Evolutionary conservation across 768 basidiomycete species (phyloP).

Genomic region (Kwoniella europaea): DNA sequence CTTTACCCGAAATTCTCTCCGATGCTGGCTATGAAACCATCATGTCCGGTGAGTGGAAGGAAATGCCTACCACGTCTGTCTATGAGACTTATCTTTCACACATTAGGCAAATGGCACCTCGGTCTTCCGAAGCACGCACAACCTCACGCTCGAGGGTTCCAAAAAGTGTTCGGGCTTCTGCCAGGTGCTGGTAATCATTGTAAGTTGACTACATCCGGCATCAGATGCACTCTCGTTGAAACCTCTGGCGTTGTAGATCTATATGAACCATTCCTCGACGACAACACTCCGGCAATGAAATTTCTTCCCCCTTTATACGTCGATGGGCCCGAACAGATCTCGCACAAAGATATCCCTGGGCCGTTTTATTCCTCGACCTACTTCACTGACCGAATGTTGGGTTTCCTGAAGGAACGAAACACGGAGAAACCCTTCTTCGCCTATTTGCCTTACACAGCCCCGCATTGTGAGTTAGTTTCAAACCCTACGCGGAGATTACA

Average conservation of each 20-base stretch:
- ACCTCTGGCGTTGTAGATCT: constrained; percentile 25
- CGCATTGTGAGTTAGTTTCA: constrained; percentile 41
- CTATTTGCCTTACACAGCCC: constrained; percentile 53
- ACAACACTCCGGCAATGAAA: constrained; percentile 42
- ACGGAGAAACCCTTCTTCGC: constrained; percentile 51
- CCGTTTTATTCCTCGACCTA: constrained; percentile 48
- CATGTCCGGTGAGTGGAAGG: constrained; percentile 24
- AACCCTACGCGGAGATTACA: not conserved
- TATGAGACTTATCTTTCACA: not conserved
- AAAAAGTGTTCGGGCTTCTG: constrained; percentile 45
- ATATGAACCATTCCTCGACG: constrained; percentile 38
- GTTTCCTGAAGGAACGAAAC: constrained; percentile 33
- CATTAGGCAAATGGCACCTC: constrained; percentile 55
- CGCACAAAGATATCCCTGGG: constrained; percentile 39
- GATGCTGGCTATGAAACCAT: constrained; percentile 51
- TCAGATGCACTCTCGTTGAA: not conserved
- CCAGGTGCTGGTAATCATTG: constrained; percentile 50
- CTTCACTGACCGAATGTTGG: constrained; percentile 34
- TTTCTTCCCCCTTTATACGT: constrained; percentile 43
- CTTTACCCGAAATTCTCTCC: constrained; percentile 49
- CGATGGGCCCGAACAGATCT: constrained; percentile 38
- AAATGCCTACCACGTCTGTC: not conserved
- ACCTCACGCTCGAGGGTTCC: constrained; percentile 41
- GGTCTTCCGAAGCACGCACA: constrained; percentile 46
- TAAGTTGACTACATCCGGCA: not conserved